A percentile compares a stretch with the other conserved stretches of the same genome.
These are phyloP conservation scores for Flaveria trinervia DNA, from an alignment of 129 eudicot genomes.

Conservation along the genomic window DNA sequence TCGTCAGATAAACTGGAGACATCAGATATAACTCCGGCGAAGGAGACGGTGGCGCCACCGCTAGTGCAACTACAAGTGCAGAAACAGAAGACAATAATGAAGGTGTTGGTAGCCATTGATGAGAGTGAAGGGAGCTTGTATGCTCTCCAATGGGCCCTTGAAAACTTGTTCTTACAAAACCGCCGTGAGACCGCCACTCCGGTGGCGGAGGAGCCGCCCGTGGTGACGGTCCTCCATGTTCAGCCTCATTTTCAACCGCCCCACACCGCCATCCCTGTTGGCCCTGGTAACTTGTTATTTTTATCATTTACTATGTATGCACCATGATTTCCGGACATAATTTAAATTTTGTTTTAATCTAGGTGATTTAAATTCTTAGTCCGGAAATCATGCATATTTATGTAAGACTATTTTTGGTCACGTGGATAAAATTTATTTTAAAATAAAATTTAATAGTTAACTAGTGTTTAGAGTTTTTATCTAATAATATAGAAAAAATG, in stretches of 20 bases:
- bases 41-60: constrained; percentile 13
- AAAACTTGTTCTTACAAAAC: constrained; percentile 10
- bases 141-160: constrained; percentile 39
- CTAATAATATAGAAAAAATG: too few species aligned
- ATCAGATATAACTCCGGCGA: neutral
- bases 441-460: too few species aligned
- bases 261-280: constrained; percentile 28
- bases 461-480: too few species aligned
- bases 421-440: too few species aligned
- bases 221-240: constrained; percentile 36
- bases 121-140: constrained; percentile 40
- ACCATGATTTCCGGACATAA: too few species aligned
- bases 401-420: too few species aligned
- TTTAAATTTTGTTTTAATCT: too few species aligned
- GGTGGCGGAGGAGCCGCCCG: neutral
- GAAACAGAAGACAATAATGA: constrained; percentile 30
- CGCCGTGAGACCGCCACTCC: constrained; percentile 9
- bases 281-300: constrained; percentile 19
- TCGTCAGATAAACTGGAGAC: neutral
- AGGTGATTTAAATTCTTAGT: too few species aligned
- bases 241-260: constrained; percentile 40
- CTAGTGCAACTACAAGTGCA: constrained; percentile 13
- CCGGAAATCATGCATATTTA: too few species aligned
- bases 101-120: constrained; percentile 38
- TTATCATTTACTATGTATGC: too few species aligned